Percentiles rank a stretch among this genome's conserved stretches.
phyloP scores from a whole-genome alignment of 495 filamentous ascomycete genomes.

The Filosporella fistucella region DNA sequence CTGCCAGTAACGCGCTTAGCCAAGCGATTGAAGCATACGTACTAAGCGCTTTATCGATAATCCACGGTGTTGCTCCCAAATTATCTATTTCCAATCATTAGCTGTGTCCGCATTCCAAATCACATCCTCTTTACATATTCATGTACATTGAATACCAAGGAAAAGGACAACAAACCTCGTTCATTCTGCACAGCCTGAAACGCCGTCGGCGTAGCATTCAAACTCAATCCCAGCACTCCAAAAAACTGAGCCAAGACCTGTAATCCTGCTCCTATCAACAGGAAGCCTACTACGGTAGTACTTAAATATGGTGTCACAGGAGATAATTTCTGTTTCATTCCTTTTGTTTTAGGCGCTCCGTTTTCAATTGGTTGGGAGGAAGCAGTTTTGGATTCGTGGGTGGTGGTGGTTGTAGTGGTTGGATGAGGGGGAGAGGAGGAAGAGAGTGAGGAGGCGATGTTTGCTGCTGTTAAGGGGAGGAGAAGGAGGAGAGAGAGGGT shows the following conservation, averaged over 20 bases:
- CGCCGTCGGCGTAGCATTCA: neutral
- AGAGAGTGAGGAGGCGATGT: too few species aligned
- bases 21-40: conserved; percentile 2
- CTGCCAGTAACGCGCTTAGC: neutral
- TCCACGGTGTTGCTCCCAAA: conserved; percentile 1
- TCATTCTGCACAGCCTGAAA: neutral
- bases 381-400: neutral
- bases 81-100: neutral
- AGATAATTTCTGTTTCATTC: neutral
- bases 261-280: neutral
- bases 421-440: too few species aligned
- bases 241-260: conserved; percentile 3
- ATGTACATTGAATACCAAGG: too few species aligned
- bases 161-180: too few species aligned
- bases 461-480: neutral
- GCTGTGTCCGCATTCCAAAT: neutral
- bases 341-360: neutral
- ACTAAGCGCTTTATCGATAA: neutral
- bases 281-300: neutral
- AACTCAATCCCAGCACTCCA: neutral
- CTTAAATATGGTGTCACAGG: neutral
- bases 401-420: neutral
- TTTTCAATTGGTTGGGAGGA: neutral
- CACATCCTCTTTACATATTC: too few species aligned
- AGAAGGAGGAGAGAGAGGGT: neutral